These are phyloP conservation scores for Coccinonectria pachysandricola DNA, from an alignment of 2,329 filamentous ascomycete genomes.

Conservation along the genomic window DNA sequence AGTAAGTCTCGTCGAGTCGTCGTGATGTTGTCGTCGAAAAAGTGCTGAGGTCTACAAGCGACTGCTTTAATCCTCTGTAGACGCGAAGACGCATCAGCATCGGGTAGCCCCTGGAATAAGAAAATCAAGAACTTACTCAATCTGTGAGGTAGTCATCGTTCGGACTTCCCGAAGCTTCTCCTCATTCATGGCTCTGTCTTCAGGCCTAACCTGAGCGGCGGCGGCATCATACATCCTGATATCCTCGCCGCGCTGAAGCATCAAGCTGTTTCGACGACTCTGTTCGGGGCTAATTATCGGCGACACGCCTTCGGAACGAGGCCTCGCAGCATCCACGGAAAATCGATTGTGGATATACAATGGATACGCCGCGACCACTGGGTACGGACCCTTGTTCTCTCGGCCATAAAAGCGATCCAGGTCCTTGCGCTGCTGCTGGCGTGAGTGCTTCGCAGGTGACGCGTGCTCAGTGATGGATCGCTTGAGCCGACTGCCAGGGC, in stretches of 20 bases:
- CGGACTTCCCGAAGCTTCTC: constrained; percentile 30
- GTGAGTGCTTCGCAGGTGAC: constrained; percentile 31
- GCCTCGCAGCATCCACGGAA: constrained; percentile 34
- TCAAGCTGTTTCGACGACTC: constrained; percentile 33
- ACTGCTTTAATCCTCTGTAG: constrained; percentile 39
- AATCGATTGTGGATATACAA: constrained; percentile 24
- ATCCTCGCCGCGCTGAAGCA: constrained; percentile 22
- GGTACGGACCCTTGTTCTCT: constrained; percentile 17
- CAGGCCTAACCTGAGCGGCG: constrained; percentile 9
- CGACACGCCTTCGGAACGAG: constrained; percentile 35
- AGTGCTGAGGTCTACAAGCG: constrained; percentile 43
- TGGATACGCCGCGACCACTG: too few relatives aligned
- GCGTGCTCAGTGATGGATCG: constrained; percentile 46
- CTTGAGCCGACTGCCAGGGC: constrained; percentile 31
- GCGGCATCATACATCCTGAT: constrained; percentile 7
- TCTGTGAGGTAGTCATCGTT: constrained; percentile 18
- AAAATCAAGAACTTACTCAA: constrained; percentile 19
- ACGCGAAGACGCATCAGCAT: constrained; percentile 13
- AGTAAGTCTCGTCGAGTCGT: constrained; percentile 64
- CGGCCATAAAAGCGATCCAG: constrained; percentile 13
- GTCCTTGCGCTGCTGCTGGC: constrained; percentile 23
- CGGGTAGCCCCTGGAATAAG: not conserved
- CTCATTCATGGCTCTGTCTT: constrained; percentile 26
- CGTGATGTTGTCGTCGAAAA: constrained; percentile 53
- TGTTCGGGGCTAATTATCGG: constrained; percentile 32